phyloP scores from a whole-genome alignment of 2,329 filamentous ascomycete species.

The Fusarium siculi region DNA sequence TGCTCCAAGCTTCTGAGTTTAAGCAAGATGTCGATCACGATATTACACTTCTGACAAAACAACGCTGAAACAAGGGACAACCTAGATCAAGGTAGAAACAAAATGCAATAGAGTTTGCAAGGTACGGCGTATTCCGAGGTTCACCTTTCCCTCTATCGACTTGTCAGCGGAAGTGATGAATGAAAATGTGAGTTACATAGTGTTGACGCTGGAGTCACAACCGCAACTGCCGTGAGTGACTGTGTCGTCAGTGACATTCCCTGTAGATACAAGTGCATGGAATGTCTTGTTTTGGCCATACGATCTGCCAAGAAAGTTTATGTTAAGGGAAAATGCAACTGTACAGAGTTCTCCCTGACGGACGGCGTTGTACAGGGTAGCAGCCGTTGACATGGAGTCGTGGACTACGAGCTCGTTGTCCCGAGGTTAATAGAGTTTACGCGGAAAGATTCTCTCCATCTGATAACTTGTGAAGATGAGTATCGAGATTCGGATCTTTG shows the following conservation, averaged over 20 bases:
- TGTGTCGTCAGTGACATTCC: neutral
- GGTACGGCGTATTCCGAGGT: neutral
- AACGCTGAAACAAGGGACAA: constrained; percentile 13
- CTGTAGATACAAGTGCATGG: neutral
- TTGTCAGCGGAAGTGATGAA: neutral
- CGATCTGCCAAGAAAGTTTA: neutral
- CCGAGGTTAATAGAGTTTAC: neutral
- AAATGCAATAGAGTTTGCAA: neutral
- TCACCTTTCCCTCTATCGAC: neutral
- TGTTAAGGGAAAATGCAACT: neutral
- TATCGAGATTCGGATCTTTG: neutral
- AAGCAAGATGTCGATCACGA: neutral
- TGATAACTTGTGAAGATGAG: neutral
- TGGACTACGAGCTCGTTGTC: neutral
- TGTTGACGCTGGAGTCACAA: neutral
- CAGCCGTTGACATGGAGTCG: neutral
- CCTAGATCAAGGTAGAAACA: neutral
- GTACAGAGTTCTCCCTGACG: neutral
- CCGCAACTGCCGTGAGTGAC: constrained; percentile 14
- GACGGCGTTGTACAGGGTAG: constrained; percentile 7
- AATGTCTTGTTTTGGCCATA: neutral
- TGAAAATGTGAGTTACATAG: neutral
- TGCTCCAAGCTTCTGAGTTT: neutral
- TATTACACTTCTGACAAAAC: constrained; percentile 5
- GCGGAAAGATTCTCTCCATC: neutral